These are phyloP conservation scores for Stereum hirsutum DNA, from an alignment of 1,284 basidiomycete species.

Conservation along the genomic window DNA sequence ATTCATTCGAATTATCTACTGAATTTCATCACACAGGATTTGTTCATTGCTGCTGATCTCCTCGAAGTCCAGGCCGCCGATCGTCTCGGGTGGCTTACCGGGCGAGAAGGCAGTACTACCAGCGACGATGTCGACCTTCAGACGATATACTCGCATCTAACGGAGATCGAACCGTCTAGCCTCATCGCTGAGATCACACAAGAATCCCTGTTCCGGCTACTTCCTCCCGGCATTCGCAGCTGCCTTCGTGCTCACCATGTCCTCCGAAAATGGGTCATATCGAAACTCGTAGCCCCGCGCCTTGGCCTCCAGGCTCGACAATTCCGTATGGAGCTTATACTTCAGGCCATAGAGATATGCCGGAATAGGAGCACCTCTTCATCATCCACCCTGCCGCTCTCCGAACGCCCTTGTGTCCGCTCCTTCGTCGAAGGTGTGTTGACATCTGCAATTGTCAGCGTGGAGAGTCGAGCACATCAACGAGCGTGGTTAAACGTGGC, in stretches of 20 bases:
- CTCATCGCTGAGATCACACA: slow-evolving; percentile 61
- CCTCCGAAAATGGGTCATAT: slow-evolving; percentile 68
- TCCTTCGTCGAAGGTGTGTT: slow-evolving; percentile 73
- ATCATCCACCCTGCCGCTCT: slow-evolving; percentile 18
- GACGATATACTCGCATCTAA: slow-evolving; percentile 61
- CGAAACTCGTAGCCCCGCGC: slow-evolving; percentile 52
- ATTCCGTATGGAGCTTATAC: slow-evolving; percentile 57
- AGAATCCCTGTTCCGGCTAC: slow-evolving; percentile 59
- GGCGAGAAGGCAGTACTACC: slow-evolving; percentile 37
- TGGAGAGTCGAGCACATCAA: slow-evolving; percentile 64
- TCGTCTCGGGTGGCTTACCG: slow-evolving; percentile 65
- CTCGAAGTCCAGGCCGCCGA: slow-evolving; percentile 74
- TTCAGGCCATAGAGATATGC: slow-evolving; percentile 63
- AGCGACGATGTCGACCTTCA: slow-evolving; percentile 66
- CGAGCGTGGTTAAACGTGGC: slow-evolving; percentile 70
- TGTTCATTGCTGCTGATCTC: slow-evolving; percentile 65
- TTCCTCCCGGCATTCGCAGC: slow-evolving; percentile 64
- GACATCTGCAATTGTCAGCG: slow-evolving; percentile 60
- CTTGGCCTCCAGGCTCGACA: slow-evolving; percentile 57
- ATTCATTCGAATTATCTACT: slow-evolving; percentile 4
- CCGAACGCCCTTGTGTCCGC: slow-evolving; percentile 51
- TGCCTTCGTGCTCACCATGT: slow-evolving; percentile 67
- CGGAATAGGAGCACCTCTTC: slow-evolving; percentile 46
- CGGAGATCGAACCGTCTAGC: slow-evolving; percentile 60
- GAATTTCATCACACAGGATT: slow-evolving; percentile 37